Evolutionary conservation across 768 basidiomycete species (phyloP).

Genomic region (Termitomyces sp.): DNA sequence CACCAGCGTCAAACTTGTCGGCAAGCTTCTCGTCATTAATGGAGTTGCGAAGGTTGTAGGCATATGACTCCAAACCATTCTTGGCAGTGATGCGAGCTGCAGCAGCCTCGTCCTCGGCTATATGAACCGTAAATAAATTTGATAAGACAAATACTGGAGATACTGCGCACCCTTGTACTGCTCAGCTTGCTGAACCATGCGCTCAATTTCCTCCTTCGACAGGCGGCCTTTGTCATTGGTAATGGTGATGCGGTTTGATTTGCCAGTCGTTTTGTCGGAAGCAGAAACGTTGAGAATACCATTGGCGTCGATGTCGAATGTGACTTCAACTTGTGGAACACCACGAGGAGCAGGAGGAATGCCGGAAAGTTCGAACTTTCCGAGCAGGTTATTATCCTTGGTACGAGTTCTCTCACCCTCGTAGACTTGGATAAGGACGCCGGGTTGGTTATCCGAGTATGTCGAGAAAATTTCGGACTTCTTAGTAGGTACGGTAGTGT

Average conservation of each 20-base stretch:
- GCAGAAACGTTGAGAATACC: slow-evolving; percentile 96
- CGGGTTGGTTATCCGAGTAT: slow-evolving; percentile 97
- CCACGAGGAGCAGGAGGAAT: slow-evolving; percentile 97
- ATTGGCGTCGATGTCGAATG: slow-evolving; percentile 97
- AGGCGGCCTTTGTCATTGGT: slow-evolving; percentile 96
- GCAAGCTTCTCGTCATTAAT: slow-evolving; percentile 80
- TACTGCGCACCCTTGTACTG: slow-evolving; percentile 65
- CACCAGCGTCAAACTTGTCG: slow-evolving; percentile 79
- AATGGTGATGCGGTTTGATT: slow-evolving; percentile 91
- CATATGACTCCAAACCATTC: slow-evolving; percentile 91
- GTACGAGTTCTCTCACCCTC: slow-evolving; percentile 98
- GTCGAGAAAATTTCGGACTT: slow-evolving; percentile 99
- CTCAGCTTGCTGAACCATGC: slow-evolving; percentile 95
- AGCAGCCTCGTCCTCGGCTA: slow-evolving; percentile 83
- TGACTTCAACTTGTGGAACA: slow-evolving; percentile 96
- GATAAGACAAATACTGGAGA: neutral
- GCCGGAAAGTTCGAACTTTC: slow-evolving; percentile 96
- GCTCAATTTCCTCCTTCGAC: slow-evolving; percentile 96
- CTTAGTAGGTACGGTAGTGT: slow-evolving; percentile 98
- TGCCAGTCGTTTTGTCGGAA: slow-evolving; percentile 94
- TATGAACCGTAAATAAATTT: neutral
- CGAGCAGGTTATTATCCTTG: slow-evolving; percentile 97
- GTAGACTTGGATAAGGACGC: slow-evolving; percentile 96
- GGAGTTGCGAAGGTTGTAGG: slow-evolving; percentile 94
- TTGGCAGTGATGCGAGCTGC: slow-evolving; percentile 79